Percentiles rank a stretch among this genome's conserved stretches.
Evolutionary conservation across 2,329 filamentous ascomycete genomes (phyloP).

Genomic region (Periconia sp.): DNA sequence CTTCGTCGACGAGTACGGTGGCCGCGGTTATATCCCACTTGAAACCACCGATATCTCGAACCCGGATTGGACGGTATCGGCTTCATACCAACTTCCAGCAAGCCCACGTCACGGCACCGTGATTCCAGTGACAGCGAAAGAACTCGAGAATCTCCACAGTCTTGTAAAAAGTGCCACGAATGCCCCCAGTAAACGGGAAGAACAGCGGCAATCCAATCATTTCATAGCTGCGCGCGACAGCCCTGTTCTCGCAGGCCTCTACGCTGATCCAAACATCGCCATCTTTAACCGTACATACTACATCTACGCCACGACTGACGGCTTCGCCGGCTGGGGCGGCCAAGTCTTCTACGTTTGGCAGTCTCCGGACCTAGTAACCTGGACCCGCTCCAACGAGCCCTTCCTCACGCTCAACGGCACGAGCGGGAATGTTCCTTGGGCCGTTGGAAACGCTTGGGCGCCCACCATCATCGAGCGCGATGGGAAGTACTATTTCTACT

Average conservation of each 20-base stretch:
- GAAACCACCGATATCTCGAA: constrained; percentile 54
- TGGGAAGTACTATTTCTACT: constrained; percentile 33
- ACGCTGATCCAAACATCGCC: constrained; percentile 32
- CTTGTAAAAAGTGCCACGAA: constrained; percentile 1
- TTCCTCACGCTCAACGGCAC: constrained; percentile 32
- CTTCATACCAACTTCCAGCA: constrained; percentile 49
- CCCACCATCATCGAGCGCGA: constrained; percentile 27
- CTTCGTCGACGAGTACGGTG: constrained; percentile 57
- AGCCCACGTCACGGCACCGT: constrained; percentile 59
- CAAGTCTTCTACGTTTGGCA: constrained; percentile 32
- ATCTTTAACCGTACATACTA: constrained; percentile 28
- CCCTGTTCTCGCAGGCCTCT: constrained; percentile 25
- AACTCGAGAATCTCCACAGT: constrained; percentile 41
- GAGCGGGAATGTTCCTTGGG: constrained; percentile 31
- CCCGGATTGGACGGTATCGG: constrained; percentile 53
- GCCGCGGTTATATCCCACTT: constrained; percentile 56
- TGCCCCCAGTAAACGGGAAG: not conserved
- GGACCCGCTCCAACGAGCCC: constrained; percentile 23
- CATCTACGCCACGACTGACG: constrained; percentile 32
- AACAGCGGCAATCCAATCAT: not conserved
- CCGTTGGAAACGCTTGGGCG: constrained; percentile 29
- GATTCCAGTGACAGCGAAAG: constrained; percentile 52
- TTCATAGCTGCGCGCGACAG: constrained; percentile 11
- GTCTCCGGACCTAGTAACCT: constrained; percentile 26
- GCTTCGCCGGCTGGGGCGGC: constrained; percentile 27